Evolutionary conservation across 2,329 filamentous ascomycete species (phyloP).

Genomic region (Diaporthe capsici): DNA sequence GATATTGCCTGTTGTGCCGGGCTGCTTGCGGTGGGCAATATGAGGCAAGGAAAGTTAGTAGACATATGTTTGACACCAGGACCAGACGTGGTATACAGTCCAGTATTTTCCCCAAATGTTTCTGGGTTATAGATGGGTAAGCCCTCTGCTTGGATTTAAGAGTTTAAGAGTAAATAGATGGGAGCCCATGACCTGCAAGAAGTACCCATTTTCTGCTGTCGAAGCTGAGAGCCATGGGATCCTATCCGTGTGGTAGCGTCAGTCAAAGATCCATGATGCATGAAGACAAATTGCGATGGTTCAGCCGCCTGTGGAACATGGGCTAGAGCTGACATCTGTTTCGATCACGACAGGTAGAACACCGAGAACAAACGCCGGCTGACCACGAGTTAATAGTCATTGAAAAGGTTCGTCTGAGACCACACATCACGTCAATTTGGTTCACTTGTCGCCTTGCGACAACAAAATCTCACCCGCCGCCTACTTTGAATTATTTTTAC

Average conservation of each 20-base stretch:
- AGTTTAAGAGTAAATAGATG: no score
- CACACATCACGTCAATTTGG: neutral
- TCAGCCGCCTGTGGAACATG: constrained; percentile 23
- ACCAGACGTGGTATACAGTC: no score
- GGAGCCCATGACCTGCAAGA: fast-evolving
- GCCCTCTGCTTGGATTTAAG: neutral
- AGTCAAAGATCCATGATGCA: neutral
- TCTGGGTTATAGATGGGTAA: no score
- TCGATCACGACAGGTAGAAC: constrained; percentile 22
- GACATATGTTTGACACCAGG: no score
- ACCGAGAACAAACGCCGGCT: neutral
- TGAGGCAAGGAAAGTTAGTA: no score
- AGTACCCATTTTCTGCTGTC: no score
- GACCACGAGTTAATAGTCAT: neutral
- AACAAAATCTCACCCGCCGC: neutral
- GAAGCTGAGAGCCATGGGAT: neutral
- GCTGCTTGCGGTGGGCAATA: neutral
- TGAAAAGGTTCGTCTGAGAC: constrained; percentile 9
- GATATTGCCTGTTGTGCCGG: no score
- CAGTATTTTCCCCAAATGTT: no score
- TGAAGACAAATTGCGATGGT: neutral
- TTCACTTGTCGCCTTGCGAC: no score
- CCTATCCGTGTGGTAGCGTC: no score
- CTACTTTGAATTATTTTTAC: neutral
- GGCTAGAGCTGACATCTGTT: constrained; percentile 8